Base-by-base conservation (phyloP, 371 early-diverging fungal species). In the Saksenaea vasiformis region DNA sequence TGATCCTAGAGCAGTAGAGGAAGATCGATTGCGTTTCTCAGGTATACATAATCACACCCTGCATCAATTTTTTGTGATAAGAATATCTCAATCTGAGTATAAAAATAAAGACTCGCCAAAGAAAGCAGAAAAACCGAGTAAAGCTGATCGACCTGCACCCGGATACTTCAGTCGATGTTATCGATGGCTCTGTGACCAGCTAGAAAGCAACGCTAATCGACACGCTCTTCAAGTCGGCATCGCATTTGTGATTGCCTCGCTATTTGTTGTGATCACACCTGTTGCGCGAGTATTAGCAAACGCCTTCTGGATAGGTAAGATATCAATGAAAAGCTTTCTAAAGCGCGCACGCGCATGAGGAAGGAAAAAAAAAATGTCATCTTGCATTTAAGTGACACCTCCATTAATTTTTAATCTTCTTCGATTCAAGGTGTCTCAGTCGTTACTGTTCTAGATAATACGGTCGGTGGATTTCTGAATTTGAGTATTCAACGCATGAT, bases 391-490 rank as follows among this genome's bases (percentile, higher is more conserved):
- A n/a, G n/a, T n/a, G n/a, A n/a, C n/a, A n/a, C n/a, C n/a, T n/a
- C n/a, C 11, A 11, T 39, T n/a, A n/a, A 11, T 39, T 14, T 57
- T 41, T 57, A 26, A 14, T n/a, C 13, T 10, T 51, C n/a, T 59
- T 3, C 28, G 59, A 4, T 2, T 31, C 7, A 31, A 78, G 79
- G 72, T 56, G 70, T 78, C 11, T 68, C 73, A 11, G 76, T 76
- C 9, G 76, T 73, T 0, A 71, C 74, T 26, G 73, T 78, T 0
- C 57, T 73, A 5, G 79, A 78, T 39, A 78, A 69, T 27, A 71
- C 79, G 1, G 64, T 78, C 3, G 76, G 79, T 19, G 73, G 76
- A 0, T 70, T 76, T 17, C 34, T 78, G 7, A 64, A 56, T 13
- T 58, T 76, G 0, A 71, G 79, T 55, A 53, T 73, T 9, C 79